Evolutionary conservation across 176 grass and related monocot species (phyloP).

Genomic region (Zizania latifolia): DNA sequence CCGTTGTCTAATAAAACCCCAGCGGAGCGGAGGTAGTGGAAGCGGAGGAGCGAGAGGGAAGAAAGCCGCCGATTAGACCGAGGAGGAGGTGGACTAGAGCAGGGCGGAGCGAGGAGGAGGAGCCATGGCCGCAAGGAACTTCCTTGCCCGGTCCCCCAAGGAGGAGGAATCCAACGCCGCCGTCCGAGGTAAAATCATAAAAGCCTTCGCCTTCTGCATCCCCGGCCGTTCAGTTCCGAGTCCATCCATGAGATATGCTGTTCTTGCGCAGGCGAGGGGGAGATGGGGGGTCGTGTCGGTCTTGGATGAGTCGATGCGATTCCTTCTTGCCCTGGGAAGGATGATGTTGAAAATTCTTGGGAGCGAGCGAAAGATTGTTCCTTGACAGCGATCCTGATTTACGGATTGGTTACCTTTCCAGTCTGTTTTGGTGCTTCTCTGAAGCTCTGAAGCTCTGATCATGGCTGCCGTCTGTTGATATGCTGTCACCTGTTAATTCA

Average conservation of each 20-base stretch:
- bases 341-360: background rate
- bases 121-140: constrained; percentile 39
- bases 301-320: background rate
- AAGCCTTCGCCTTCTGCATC: background rate
- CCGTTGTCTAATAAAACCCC: too few relatives aligned
- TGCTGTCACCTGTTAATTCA: background rate
- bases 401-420: background rate
- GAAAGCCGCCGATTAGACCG: background rate
- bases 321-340: background rate
- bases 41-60: background rate
- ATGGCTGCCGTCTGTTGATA: background rate
- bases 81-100: background rate
- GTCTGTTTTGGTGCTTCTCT: background rate
- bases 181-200: constrained; percentile 33
- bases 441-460: too few relatives aligned
- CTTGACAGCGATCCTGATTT: background rate
- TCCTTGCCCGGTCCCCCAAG: constrained; percentile 15
- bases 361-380: background rate
- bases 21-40: too few relatives aligned
- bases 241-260: background rate
- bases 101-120: background rate
- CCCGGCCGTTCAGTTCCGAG: background rate
- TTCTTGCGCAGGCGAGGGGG: background rate
- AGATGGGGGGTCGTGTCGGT: background rate
- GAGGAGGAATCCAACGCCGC: constrained; percentile 29